A percentile compares a stretch with the other conserved stretches of the same genome.
These are phyloP conservation scores for Silene coronaria DNA, from an alignment of 179 eudicot species.

Conservation along the genomic window DNA sequence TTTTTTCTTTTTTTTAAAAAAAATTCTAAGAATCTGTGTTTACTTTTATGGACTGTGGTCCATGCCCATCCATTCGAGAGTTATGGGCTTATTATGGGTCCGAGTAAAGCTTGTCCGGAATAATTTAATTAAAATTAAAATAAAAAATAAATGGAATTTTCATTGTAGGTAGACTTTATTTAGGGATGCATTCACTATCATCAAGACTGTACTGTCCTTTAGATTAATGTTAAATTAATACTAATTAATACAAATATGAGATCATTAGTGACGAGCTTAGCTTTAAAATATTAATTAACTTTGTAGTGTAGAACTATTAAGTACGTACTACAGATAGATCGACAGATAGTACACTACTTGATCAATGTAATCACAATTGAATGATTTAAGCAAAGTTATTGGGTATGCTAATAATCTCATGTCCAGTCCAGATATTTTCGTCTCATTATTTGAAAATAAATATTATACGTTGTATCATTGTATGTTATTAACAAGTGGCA, in stretches of 20 bases:
- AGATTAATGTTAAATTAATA: neutral
- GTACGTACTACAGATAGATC: too few species aligned
- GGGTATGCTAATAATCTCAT: neutral
- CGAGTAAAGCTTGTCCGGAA: neutral
- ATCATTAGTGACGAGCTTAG: slow-evolving; percentile 3
- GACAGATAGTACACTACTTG: neutral
- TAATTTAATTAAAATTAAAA: neutral
- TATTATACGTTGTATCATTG: too few species aligned
- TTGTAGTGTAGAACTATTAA: neutral
- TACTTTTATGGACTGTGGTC: neutral
- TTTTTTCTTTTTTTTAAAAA: too few species aligned
- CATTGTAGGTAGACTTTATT: neutral
- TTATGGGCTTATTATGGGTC: neutral
- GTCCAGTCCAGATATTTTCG: too few species aligned
- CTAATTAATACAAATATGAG: neutral
- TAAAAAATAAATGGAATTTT: neutral
- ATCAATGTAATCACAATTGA: neutral
- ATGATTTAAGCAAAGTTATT: neutral
- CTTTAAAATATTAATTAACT: neutral
- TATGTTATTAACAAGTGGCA: too few species aligned
- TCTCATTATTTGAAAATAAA: too few species aligned
- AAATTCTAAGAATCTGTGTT: too few species aligned
- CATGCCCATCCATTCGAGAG: neutral
- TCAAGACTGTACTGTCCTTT: neutral
- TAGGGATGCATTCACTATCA: neutral